Base-by-base conservation (phyloP, 331 rosid species). In the Saraca asoca region DNA sequence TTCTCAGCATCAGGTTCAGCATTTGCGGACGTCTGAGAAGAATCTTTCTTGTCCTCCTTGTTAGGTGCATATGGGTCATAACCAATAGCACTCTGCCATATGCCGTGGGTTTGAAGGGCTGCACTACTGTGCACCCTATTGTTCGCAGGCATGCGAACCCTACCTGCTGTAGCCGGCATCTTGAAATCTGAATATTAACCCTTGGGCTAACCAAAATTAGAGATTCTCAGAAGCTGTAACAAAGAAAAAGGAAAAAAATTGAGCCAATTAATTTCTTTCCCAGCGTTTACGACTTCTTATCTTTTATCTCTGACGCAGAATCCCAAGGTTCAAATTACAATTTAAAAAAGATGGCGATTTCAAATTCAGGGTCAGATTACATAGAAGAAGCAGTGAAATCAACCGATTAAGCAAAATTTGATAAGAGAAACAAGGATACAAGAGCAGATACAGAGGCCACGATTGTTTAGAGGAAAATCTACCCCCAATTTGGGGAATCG, bases 131-230 rank as follows among this genome's bases (percentile, higher is more conserved):
- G 98, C 65, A 91, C 96, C 79, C 96, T 77, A 52, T 91, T 91
- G 86, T 91, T 91, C 17, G 98, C 95, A 7, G 98, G 96, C 98
- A 91, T 89, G 80, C 98, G 96, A 87, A 91, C 98, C 76, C 98
- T 85, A 68, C 96, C 96, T 10, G 96, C 95, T 37, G 95, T 91
- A 55, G 98, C 95, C 6, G 95, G 98, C 96, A 89, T 91, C 80
- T 78, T 91, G 80, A 68, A 56, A 58, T 62, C 76, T 70, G 3
- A n/a, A 78, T 29, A 70, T 68, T 72, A 66, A 81, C 46, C 70
- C 24, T 80, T 48, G 43, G 43, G 7, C 71, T 29, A 68, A 35
- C n/a, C 51, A 71, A 57, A 71, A 57, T 8, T 33, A 17, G 33
- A 17, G 13, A 64, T 11, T 48, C 12, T 3, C 9, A 33, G 16